phyloP scores from a whole-genome alignment of 2,329 filamentous ascomycete species.

The Fusarium pseudoanthophilum region DNA sequence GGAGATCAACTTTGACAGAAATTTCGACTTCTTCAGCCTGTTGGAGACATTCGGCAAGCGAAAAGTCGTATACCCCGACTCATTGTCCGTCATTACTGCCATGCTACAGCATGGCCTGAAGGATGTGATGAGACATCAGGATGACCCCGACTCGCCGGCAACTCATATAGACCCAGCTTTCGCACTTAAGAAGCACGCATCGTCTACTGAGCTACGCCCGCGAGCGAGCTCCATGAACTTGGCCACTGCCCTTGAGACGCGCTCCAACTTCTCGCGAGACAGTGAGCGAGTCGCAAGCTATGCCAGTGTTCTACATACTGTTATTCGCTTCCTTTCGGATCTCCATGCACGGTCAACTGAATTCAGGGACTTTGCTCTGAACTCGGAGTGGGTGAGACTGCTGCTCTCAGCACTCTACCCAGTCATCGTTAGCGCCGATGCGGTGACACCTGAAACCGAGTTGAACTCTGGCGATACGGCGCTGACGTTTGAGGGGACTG shows the following conservation, averaged over 20 bases:
- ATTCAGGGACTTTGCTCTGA: constrained; percentile 85
- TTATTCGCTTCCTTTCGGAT: constrained; percentile 82
- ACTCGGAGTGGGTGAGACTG: constrained; percentile 83
- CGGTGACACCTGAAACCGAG: constrained; percentile 84
- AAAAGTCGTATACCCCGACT: constrained; percentile 79
- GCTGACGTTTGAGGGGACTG: constrained; percentile 85
- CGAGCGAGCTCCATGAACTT: constrained; percentile 74
- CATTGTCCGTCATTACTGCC: constrained; percentile 80
- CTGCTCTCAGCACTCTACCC: constrained; percentile 86
- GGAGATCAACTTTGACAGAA: constrained; percentile 75
- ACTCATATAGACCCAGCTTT: constrained; percentile 24
- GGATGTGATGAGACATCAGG: constrained; percentile 71
- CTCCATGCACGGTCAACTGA: constrained; percentile 79
- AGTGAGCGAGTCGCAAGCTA: constrained; percentile 62
- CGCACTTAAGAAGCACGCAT: constrained; percentile 16
- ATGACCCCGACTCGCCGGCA: constrained; percentile 66
- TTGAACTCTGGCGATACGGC: constrained; percentile 84
- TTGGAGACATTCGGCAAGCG: constrained; percentile 77
- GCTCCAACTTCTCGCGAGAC: constrained; percentile 52
- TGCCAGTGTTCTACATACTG: constrained; percentile 75
- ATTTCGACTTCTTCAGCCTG: constrained; percentile 79
- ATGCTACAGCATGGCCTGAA: constrained; percentile 91
- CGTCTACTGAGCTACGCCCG: constrained; percentile 44
- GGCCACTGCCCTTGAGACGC: constrained; percentile 65
- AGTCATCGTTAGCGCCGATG: constrained; percentile 85